These are phyloP conservation scores for Lizonia empirigonia DNA, from an alignment of 2,329 filamentous ascomycete species.

Conservation along the genomic window DNA sequence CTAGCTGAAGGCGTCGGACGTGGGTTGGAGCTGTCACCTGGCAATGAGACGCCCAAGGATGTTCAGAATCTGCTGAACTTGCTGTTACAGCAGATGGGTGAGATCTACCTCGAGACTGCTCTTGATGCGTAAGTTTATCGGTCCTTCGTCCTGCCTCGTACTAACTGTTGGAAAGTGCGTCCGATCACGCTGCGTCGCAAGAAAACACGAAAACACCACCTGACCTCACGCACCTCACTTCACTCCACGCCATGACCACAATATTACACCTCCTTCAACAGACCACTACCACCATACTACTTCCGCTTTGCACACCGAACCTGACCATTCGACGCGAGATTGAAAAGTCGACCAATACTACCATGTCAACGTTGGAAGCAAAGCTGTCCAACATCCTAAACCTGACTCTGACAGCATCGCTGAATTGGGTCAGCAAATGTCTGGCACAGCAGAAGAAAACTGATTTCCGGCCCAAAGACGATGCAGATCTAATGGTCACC, in stretches of 20 bases:
- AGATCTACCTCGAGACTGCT: slow-evolving; percentile 73
- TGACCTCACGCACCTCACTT: slow-evolving; percentile 81
- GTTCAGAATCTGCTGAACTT: slow-evolving; percentile 83
- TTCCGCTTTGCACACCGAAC: slow-evolving; percentile 86
- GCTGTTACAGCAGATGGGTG: slow-evolving; percentile 84
- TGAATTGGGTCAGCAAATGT: slow-evolving; percentile 76
- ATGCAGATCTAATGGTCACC: slow-evolving; percentile 55
- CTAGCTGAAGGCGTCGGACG: slow-evolving; percentile 91
- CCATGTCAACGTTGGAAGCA: slow-evolving; percentile 79
- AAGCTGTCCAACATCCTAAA: slow-evolving; percentile 77
- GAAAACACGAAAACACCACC: slow-evolving; percentile 85
- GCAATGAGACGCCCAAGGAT: slow-evolving; percentile 90
- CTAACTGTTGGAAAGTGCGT: slow-evolving; percentile 41
- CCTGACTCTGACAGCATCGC: slow-evolving; percentile 71
- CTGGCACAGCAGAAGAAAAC: slow-evolving; percentile 81
- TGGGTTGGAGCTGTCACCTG: slow-evolving; percentile 86
- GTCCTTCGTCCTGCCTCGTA: neutral
- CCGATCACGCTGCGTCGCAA: slow-evolving; percentile 74
- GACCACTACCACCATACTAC: slow-evolving; percentile 86
- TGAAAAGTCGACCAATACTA: slow-evolving; percentile 77
- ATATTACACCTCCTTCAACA: slow-evolving; percentile 93
- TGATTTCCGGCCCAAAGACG: slow-evolving; percentile 87
- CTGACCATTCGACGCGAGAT: slow-evolving; percentile 89
- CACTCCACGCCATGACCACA: slow-evolving; percentile 79
- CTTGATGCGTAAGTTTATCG: slow-evolving; percentile 59